Base-by-base conservation (phyloP, 345 rosid genomes). In the Eucalyptus cloeziana region DNA sequence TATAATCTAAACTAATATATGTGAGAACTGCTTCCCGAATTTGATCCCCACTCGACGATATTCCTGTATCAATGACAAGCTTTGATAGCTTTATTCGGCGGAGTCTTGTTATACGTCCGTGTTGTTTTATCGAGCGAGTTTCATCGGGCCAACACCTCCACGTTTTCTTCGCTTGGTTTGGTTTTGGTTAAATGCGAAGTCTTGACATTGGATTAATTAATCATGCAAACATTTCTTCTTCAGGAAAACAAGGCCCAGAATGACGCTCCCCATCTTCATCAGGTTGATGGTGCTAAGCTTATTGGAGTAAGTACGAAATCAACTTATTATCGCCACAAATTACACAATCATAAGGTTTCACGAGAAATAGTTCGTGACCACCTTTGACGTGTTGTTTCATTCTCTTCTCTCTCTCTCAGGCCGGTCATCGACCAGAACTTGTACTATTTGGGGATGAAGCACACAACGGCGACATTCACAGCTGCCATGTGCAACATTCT, bases 361-460 rank as follows among this genome's bases (percentile, higher is more conserved):
- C 24, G 17, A 49, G 16, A 50, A 25, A 31, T 22, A 10, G 47
- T 7, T 51, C 33, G 16, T 2, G 60, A 40, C 69, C 49, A 30
- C 67, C 33, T 22, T 21, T 44, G 25, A 10, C 50, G 1, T 10
- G 12, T 60, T 9, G 88, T n/a, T 49, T 37, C 54, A 5, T 47
- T 52, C 87, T 56, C 7, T 3, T 33, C 49, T 49, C 21, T 50
- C 10, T n/a, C 13, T 69, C 51, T 49, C 89, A 98, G 99, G 95
- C 96, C 96, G 40, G 99, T 97, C 16, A 97, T 97, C 8, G 97
- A 95, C 91, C 99, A 97, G 54, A 97, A 97, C 91, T 86, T 96
- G 86, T 97, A 95, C 86, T 94, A 88, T 37, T 24, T 94, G 43
- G 98, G 99, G 85, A 95, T 97, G 97, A 97, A 95, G 93, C 91